These are phyloP conservation scores for Xenoacremonium recifei DNA, from an alignment of 2,329 filamentous ascomycete species.

Conservation along the genomic window DNA sequence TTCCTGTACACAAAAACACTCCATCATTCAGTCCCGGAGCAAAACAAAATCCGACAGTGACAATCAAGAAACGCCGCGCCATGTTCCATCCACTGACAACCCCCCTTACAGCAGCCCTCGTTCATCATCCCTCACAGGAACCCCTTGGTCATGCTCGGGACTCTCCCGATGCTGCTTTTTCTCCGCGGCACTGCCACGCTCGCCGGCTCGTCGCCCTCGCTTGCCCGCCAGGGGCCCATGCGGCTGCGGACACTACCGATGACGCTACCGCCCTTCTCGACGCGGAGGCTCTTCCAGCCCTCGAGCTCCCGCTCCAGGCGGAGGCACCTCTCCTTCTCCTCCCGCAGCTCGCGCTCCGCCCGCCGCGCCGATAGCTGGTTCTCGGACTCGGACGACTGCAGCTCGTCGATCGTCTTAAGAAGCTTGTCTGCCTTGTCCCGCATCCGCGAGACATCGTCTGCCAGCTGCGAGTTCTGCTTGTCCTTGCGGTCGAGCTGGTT, in stretches of 20 bases:
- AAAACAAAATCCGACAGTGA: background rate
- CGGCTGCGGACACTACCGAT: slow-evolving; percentile 38
- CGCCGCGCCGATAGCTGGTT: slow-evolving; percentile 79
- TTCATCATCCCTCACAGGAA: slow-evolving; percentile 65
- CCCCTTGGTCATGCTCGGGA: slow-evolving; percentile 73
- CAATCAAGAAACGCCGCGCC: too few relatives aligned
- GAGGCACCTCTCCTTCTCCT: slow-evolving; percentile 79
- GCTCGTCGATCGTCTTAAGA: slow-evolving; percentile 86
- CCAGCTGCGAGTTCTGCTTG: slow-evolving; percentile 76
- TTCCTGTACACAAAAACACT: slow-evolving; percentile 3
- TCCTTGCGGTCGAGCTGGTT: slow-evolving; percentile 90
- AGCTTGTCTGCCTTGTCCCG: slow-evolving; percentile 91
- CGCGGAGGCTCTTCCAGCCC: slow-evolving; percentile 73
- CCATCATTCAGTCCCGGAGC: background rate
- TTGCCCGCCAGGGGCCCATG: slow-evolving; percentile 33
- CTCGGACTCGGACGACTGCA: slow-evolving; percentile 82
- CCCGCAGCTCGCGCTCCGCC: slow-evolving; percentile 84
- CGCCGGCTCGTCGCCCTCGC: slow-evolving; percentile 39
- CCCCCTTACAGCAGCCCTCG: too few relatives aligned
- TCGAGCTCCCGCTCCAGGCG: slow-evolving; percentile 87
- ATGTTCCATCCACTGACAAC: too few relatives aligned
- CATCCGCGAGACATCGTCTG: slow-evolving; percentile 79
- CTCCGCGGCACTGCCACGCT: slow-evolving; percentile 58
- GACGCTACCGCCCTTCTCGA: slow-evolving; percentile 60
- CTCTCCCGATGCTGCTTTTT: slow-evolving; percentile 63